These are phyloP conservation scores for Fusarium oligoseptatum DNA, from an alignment of 2,329 filamentous ascomycete species.

Conservation along the genomic window DNA sequence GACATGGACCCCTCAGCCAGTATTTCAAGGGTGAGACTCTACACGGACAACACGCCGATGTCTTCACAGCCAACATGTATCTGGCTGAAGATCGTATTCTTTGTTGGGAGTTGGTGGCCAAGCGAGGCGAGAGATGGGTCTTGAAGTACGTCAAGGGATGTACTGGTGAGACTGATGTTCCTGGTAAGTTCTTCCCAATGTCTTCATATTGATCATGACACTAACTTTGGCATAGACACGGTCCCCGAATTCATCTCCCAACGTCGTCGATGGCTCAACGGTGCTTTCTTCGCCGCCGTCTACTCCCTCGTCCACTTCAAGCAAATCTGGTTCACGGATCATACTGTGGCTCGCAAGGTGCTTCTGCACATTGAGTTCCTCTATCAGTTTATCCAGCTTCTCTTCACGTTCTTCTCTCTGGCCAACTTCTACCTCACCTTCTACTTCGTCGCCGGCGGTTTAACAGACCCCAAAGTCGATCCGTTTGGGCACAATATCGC, in stretches of 20 bases:
- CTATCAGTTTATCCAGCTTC: conserved; percentile 91
- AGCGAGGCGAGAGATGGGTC: conserved; percentile 94
- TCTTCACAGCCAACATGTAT: conserved; percentile 98
- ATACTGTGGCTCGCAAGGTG: conserved; percentile 88
- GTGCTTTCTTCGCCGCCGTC: conserved; percentile 97
- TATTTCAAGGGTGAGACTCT: conserved; percentile 99
- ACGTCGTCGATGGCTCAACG: conserved; percentile 95
- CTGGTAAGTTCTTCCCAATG: conserved; percentile 70
- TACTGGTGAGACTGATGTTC: conserved; percentile 97
- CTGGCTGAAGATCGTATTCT: conserved; percentile 90
- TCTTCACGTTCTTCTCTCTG: conserved; percentile 98
- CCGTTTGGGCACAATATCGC: conserved; percentile 93
- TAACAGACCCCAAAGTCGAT: conserved; percentile 83
- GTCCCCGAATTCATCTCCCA: conserved; percentile 98
- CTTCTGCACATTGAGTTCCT: conserved; percentile 94
- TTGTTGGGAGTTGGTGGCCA: conserved; percentile 96
- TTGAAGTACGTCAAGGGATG: conserved; percentile 98
- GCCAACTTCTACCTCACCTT: conserved; percentile 99
- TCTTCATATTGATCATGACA: neutral
- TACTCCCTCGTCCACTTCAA: conserved; percentile 96
- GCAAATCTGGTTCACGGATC: conserved; percentile 94
- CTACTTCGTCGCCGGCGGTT: conserved; percentile 95
- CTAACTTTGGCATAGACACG: conserved; percentile 70
- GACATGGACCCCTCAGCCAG: conserved; percentile 93
- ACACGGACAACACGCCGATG: conserved; percentile 94